Conservation (phyloP, 2,329 filamentous ascomycete species). For the Penicillium frequentans region DNA sequence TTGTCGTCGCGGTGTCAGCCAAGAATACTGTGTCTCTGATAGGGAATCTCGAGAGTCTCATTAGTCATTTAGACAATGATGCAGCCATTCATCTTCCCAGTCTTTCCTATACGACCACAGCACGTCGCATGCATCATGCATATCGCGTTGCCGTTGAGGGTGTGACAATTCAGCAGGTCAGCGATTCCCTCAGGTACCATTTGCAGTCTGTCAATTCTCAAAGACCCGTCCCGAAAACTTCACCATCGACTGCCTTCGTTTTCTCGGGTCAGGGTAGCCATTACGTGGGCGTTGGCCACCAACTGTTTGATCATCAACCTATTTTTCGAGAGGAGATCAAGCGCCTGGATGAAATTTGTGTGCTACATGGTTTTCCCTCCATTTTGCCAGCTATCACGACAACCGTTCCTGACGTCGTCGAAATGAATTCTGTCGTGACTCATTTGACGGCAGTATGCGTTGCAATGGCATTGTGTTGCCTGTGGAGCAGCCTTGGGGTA, state of each 20-base stretch:
- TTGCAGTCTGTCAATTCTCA: neutral
- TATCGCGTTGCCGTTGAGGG: neutral
- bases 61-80: neutral
- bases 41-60: neutral
- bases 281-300: neutral
- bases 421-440: neutral
- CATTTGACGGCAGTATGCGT: neutral
- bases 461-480: neutral
- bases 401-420: neutral
- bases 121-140: neutral
- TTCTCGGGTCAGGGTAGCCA: neutral
- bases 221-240: neutral
- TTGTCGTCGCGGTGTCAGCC: neutral
- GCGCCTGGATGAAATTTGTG: neutral
- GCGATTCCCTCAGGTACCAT: neutral
- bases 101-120: neutral
- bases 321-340: neutral
- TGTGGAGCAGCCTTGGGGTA: neutral
- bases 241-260: neutral
- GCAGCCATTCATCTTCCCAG: neutral
- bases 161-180: neutral
- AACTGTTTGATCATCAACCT: neutral
- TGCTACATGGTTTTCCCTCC: neutral
- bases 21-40: neutral
- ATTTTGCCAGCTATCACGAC: neutral